Evolutionary conservation across 768 basidiomycete genomes (phyloP), one percentile per base, ranked within the genome.

Genomic region (Gloeostereum incarnatum): DNA sequence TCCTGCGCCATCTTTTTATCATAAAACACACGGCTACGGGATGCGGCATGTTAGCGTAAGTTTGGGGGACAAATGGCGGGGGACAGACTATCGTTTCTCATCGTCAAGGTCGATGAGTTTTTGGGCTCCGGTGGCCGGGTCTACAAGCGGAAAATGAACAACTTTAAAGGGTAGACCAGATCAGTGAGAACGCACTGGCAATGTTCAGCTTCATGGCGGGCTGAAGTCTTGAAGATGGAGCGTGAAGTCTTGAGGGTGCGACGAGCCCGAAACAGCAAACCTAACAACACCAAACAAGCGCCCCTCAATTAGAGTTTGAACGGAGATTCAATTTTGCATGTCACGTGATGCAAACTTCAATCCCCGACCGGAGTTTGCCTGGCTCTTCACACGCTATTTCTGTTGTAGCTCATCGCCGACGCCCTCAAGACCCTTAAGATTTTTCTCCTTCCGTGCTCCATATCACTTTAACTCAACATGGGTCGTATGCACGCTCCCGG

Each of bases 401-500:
- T n/a, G n/a, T n/a, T n/a, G n/a, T n/a, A n/a, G n/a, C n/a, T n/a
- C n/a, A n/a, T n/a, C n/a, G n/a, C n/a, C n/a, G n/a, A n/a, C n/a
- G n/a, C n/a, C 40, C 40, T 41, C 40, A 36, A 41, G 35, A 39
- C 44, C 24, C 38, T 41, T 26, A 27, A 19, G 38, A 32, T 41
- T 36, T 26, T 34, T 36, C n/a, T 39, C 33, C 39, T 39, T 34
- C 8, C 26, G 29, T n/a, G 19, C 20, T 32, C 33, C 17, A 20
- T 21, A 41, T 35, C 30, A 40, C 6, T 5, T 4, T 36, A 67
- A 45, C 55, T 44, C 60, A 68, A 52, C 68, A 90, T 90, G 87
- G 87, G 84, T 87, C 90, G 92, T 60, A 92, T 96, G 90, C 94
- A 98, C 79, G 92, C 92, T 79, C 91, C 92, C 67, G 91, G 91